Evolutionary conservation across 1,139 yeast species (phyloP), one percentile per base, ranked within the genome.

Genomic region (Protomyces macrosporus): DNA sequence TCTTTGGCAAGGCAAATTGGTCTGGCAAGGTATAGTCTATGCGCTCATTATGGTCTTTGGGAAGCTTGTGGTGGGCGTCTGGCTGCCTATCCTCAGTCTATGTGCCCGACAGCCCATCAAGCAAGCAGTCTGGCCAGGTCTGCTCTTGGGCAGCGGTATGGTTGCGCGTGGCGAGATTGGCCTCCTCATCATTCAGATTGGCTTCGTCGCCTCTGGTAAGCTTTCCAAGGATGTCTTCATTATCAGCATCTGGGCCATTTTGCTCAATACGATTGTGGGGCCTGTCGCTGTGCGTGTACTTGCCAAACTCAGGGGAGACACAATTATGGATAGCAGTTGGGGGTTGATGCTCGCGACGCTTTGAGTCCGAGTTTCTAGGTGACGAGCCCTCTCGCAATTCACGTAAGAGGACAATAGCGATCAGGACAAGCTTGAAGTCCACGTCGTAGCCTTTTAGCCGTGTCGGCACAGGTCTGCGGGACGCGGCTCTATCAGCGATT

Each of bases 101-200:
- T 23, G 10, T 3, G 16, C 9, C 16, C 39, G 14, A 33, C 34
- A 12, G 37, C 6, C 32, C 12, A 4, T 23, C 6, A 14, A 7
- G 30, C 30, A 12, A 45, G 39, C 16, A 7, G 33, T 45, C n/a
- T 62, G 59, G 45, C 65, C 65, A 7, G 53, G 60, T 7, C 4
- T 33, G 5, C 9, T 60, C 10, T 60, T 62, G 10, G 58, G 60
- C 33, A 12, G 16, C 10, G 65, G 60, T 5, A 62, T 62, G 65
- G 60, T 60, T 10, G 54, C 65, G 7, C 57, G 65, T 6, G 65
- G 65, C 14, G 65, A 62, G 35, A 60, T 62, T 37, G 65, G 65
- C 12, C 34, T 60, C 16, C 36, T 62, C 12, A 60, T 62, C 34
- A 12, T 63, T 12, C 16, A 64, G 35, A n/a, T 62, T 14, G 64